Evolutionary conservation across 1,139 yeast species (phyloP), one percentile per base, ranked within the genome.

Genomic region (Kurtzmaniella quercitrusa): DNA sequence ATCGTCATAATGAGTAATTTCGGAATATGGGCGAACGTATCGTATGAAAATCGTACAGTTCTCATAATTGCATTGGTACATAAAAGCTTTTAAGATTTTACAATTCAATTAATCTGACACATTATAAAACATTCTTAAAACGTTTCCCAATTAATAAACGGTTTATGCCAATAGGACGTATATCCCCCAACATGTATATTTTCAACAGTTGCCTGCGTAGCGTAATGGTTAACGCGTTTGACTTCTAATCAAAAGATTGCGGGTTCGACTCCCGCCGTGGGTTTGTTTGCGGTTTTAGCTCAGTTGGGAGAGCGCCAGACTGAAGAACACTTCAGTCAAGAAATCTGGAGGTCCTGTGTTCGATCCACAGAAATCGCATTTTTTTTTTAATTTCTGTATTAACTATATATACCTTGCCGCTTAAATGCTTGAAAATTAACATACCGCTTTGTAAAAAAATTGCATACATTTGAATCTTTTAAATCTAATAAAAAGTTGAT

Each of bases 261-360:
- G 71, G 69, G 72, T 67, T 66, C 71, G 72, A 66, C 68, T 66
- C 72, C 69, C 71, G 71, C 65, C 71, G 65, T 65, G 71, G 71
- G 72, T 66, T 62, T 40, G 41, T 45, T 46, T 43, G 64, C 63
- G 69, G 71, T 57, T 69, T 71, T 71, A 71, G 76, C 76, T 70
- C 76, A 71, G 75, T 70, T 66, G 75, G 76, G 76, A 71, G 76
- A 71, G 76, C 76, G 76, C 68, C 75, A 69, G 76, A 71, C 76
- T 71, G 76, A 71, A 70, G 76, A 50, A 34, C 47, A 57, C 58
- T 57, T 57, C 57, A 52, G 65, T 61, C 63, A 52, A 63, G 59
- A 59, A 57, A 71, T 71, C 76, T 70, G 75, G 66, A 71, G 76
- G 76, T 71, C 76, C 72, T 71, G 76, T 71, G 76, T 71, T 71